These are phyloP conservation scores for Aspergillus mulundensis DNA, from an alignment of 495 filamentous ascomycete genomes.

Conservation along the genomic window DNA sequence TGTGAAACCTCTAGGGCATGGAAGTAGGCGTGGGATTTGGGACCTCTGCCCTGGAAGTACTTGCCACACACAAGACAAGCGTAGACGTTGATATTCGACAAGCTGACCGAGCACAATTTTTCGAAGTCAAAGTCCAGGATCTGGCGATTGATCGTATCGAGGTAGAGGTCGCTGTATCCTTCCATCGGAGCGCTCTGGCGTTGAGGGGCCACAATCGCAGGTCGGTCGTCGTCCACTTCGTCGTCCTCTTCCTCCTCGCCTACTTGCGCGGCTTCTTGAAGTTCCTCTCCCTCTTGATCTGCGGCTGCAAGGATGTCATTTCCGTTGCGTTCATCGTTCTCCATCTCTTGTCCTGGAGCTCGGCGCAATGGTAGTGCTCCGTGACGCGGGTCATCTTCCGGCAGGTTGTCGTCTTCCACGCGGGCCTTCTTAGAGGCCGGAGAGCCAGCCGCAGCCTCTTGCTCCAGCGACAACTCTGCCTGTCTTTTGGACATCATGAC, in stretches of 20 bases:
- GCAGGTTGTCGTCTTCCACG: slow-evolving; percentile 50
- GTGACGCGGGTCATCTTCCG: slow-evolving; percentile 33
- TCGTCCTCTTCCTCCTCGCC: slow-evolving; percentile 18
- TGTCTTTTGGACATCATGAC: slow-evolving; percentile 69
- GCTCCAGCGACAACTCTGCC: slow-evolving; percentile 73
- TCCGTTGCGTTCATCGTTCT: slow-evolving; percentile 35
- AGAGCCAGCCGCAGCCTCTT: slow-evolving; percentile 53
- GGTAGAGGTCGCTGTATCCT: slow-evolving; percentile 93
- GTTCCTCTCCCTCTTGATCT: slow-evolving; percentile 37
- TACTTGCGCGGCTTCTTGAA: slow-evolving; percentile 36
- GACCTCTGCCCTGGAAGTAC: slow-evolving; percentile 93
- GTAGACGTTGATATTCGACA: slow-evolving; percentile 98
- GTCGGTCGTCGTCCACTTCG: slow-evolving; percentile 38
- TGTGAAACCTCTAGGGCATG: slow-evolving; percentile 93
- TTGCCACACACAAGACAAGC: slow-evolving; percentile 96
- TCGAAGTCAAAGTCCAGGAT: slow-evolving; percentile 96
- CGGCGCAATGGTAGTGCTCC: slow-evolving; percentile 38
- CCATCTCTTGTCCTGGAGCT: slow-evolving; percentile 28
- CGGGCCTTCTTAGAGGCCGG: slow-evolving; percentile 75
- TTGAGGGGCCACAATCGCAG: slow-evolving; percentile 41
- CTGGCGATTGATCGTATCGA: slow-evolving; percentile 89
- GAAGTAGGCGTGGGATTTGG: slow-evolving; percentile 94
- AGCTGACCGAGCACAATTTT: slow-evolving; percentile 90
- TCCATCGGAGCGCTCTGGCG: slow-evolving; percentile 74
- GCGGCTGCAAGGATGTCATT: slow-evolving; percentile 35